phyloP scores from a whole-genome alignment of 73 alveolate species.

The Effrenium voratum region DNA sequence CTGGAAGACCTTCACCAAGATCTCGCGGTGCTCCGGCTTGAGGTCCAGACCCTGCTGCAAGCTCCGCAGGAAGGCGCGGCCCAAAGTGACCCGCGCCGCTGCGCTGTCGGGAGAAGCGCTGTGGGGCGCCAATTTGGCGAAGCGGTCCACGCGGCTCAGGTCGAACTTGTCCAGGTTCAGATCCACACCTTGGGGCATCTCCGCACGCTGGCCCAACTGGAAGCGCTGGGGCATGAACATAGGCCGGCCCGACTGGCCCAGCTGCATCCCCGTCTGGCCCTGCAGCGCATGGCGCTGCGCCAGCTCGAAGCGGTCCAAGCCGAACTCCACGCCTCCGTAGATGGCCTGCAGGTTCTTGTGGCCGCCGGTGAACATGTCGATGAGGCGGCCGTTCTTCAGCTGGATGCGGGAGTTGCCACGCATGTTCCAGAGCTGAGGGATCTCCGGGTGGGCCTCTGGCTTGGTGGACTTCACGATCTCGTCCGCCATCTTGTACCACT shows the following conservation, averaged over 20 bases:
- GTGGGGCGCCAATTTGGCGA: conserved; percentile 51
- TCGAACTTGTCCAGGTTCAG: conserved; percentile 92
- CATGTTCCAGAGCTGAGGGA: conserved; percentile 92
- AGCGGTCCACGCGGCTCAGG: conserved; percentile 63
- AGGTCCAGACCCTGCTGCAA: not conserved
- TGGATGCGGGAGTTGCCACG: conserved; percentile 85
- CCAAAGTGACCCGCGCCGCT: conserved; percentile 5
- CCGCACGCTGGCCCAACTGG: conserved; percentile 80
- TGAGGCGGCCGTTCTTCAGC: conserved; percentile 92
- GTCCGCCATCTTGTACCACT: conserved; percentile 68
- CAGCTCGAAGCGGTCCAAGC: conserved; percentile 67
- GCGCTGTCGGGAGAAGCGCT: conserved; percentile 52
- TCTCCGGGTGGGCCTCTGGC: conserved; percentile 69
- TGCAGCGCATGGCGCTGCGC: conserved; percentile 33
- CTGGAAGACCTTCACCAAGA: conserved; percentile 66
- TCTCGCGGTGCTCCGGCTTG: conserved; percentile 55
- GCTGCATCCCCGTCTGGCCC: conserved; percentile 86
- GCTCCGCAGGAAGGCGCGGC: conserved; percentile 1
- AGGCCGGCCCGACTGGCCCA: conserved; percentile 89
- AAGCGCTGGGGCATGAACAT: conserved; percentile 92
- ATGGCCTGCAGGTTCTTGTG: conserved; percentile 80
- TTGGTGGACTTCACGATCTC: conserved; percentile 83
- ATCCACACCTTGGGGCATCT: conserved; percentile 93
- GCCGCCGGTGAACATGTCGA: conserved; percentile 88
- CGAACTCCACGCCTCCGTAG: conserved; percentile 92